Conservation (phyloP, 768 basidiomycete species). For the Crassisporium funariophilum region DNA sequence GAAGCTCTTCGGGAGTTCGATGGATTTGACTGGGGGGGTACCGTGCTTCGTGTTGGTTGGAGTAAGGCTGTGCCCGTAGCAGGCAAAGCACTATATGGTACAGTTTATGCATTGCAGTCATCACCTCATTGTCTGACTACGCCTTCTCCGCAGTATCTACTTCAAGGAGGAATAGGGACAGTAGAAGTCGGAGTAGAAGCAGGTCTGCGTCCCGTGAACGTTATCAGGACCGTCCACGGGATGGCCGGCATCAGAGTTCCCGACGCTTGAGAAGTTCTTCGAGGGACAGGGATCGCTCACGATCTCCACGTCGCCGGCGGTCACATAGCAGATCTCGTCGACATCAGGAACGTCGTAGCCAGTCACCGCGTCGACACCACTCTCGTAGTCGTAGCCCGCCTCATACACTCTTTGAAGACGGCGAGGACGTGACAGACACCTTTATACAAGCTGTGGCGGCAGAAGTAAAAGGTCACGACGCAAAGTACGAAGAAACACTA, state of each 20-base stretch:
- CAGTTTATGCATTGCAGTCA: slow-evolving; percentile 11
- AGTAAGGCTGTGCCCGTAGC: slow-evolving; percentile 94
- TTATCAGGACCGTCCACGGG: slow-evolving; percentile 39
- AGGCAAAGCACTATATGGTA: slow-evolving; percentile 81
- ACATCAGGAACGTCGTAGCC: slow-evolving; percentile 40
- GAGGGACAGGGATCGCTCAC: slow-evolving; percentile 44
- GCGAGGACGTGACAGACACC: slow-evolving; percentile 73
- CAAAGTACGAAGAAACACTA: slow-evolving; percentile 73
- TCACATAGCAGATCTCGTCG: slow-evolving; percentile 37
- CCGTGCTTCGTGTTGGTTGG: slow-evolving; percentile 87
- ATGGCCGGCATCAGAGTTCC: slow-evolving; percentile 36
- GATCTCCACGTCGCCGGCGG: slow-evolving; percentile 40
- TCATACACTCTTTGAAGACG: slow-evolving; percentile 51
- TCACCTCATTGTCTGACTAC: background rate
- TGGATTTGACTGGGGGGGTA: slow-evolving; percentile 94
- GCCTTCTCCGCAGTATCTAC: slow-evolving; percentile 14
- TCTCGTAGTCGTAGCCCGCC: slow-evolving; percentile 59
- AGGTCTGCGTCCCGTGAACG: slow-evolving; percentile 43
- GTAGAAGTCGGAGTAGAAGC: slow-evolving; percentile 37
- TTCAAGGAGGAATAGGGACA: slow-evolving; percentile 17
- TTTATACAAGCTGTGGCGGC: slow-evolving; percentile 88
- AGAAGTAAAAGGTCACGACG: slow-evolving; percentile 81
- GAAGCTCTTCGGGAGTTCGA: slow-evolving; percentile 86
- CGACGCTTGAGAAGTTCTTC: slow-evolving; percentile 55
- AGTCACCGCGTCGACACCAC: slow-evolving; percentile 49